A percentile compares a stretch with the other conserved stretches of the same genome.
These are phyloP conservation scores for Cryptococcus deneoformans DNA, from an alignment of 1,284 basidiomycete species.

Conservation along the genomic window DNA sequence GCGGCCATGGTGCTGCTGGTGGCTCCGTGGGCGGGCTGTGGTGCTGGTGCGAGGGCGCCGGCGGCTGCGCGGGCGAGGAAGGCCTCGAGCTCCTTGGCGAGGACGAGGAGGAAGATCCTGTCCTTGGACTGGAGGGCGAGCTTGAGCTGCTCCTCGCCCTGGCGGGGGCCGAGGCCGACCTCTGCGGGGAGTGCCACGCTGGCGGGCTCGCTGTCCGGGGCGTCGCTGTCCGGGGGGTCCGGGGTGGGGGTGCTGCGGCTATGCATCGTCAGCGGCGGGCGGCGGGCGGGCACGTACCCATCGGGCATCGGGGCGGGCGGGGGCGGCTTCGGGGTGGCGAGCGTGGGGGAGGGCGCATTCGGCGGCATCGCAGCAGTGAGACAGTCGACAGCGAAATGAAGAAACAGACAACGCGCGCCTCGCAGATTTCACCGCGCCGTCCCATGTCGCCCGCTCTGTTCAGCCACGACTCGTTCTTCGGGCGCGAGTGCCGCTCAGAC, in stretches of 20 bases:
- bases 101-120: constrained; percentile 38
- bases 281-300: not conserved
- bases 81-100: constrained; percentile 41
- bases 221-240: not conserved
- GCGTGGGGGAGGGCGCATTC: constrained; percentile 8
- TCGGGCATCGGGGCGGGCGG: not conserved
- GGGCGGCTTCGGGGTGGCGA: constrained; percentile 13
- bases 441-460: no score
- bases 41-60: not conserved
- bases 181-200: constrained; percentile 23
- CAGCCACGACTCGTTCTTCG: no score
- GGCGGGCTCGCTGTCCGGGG: not conserved
- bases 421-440: no score
- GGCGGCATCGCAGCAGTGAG: constrained; percentile 4
- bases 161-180: constrained; percentile 30
- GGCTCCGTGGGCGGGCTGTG: constrained; percentile 3
- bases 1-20: constrained; percentile 20
- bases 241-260: constrained; percentile 11
- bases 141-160: constrained; percentile 40
- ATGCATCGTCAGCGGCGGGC: not conserved
- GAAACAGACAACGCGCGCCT: not conserved
- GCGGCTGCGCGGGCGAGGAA: constrained; percentile 27
- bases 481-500: no score
- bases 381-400: not conserved
- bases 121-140: constrained; percentile 35